Evolutionary conservation across 805 yeast genomes (phyloP), one percentile per base, ranked within the genome.

Genomic region (Ogataea pini): DNA sequence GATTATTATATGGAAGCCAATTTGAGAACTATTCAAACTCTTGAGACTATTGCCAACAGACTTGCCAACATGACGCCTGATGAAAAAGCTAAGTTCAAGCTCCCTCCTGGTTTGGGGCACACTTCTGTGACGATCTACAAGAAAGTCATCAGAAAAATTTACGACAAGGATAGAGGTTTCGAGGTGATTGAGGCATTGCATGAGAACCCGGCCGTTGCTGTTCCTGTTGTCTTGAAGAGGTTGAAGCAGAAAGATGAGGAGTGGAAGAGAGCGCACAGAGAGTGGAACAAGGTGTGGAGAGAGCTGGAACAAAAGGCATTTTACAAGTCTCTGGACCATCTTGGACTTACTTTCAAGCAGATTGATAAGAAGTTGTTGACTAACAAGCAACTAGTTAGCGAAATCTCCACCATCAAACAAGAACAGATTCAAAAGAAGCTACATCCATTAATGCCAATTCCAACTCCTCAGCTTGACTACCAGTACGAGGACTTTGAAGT

Each of bases 281-380:
- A 94, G 66, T 94, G 99, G 98, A 92, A 92, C 70, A 92, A 92
- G 65, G 96, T 90, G 12, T 94, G 99, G 99, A 83, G 99, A 63
- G 98, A 92, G 69, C 83, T 95, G 70, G 99, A 94, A 68, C 96
- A 91, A 63, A 91, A 89, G 61, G 96, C 90, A 0, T 91, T 87
- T 66, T 89, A 83, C 73, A 94, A 94, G 68, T 88, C 97, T 2
- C 75, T 94, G 56, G 99, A 94, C 65, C 99, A 94, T 66, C 73
- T 92, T 53, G 99, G 99, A 1, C 76, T 94, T 59, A 91, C 97
- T 0, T 94, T 94, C 73, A 94, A 94, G 69, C 98, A 94, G 65
- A 87, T 96, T 19, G 99, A 94, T 69, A 92, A 94, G 67, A 92
- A 94, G 67, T 71, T 89, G 48, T 71, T 94, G 58, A 89, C 98